Evolutionary conservation across 2,329 filamentous ascomycete genomes (phyloP).

Genomic region (Botrytis deweyae): DNA sequence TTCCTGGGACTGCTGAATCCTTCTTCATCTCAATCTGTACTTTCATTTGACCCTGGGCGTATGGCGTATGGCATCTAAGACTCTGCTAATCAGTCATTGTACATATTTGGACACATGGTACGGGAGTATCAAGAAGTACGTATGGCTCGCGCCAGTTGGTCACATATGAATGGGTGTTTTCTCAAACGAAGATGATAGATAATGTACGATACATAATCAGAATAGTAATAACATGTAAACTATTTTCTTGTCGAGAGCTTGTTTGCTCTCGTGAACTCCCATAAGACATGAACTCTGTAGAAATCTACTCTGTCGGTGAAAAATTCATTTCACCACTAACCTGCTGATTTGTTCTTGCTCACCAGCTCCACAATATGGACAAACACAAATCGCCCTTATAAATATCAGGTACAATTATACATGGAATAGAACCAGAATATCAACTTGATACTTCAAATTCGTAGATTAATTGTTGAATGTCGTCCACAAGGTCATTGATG

Average conservation of each 20-base stretch:
- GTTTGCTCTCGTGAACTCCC: not conserved
- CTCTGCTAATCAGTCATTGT: not conserved
- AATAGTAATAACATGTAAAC: not conserved
- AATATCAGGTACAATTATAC: not conserved
- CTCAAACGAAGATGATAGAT: not conserved
- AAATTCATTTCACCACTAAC: not conserved
- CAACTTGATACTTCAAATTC: too few species aligned
- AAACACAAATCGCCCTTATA: not conserved
- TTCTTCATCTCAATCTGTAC: too few species aligned
- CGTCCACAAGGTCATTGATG: too few species aligned
- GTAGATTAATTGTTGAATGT: too few species aligned
- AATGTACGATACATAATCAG: not conserved
- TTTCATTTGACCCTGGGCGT: too few species aligned
- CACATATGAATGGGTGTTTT: not conserved
- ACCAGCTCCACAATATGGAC: not conserved
- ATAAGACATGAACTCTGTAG: not conserved
- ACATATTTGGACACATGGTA: not conserved
- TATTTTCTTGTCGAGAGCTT: not conserved
- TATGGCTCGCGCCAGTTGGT: not conserved
- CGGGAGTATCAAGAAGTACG: not conserved
- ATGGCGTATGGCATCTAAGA: not conserved
- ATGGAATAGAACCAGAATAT: too few species aligned
- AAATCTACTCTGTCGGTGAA: too few species aligned
- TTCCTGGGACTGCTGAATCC: too few species aligned
- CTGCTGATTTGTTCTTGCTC: fast-evolving